These are phyloP conservation scores for Claviceps maximensis DNA, from an alignment of 2,329 filamentous ascomycete genomes.

Conservation along the genomic window DNA sequence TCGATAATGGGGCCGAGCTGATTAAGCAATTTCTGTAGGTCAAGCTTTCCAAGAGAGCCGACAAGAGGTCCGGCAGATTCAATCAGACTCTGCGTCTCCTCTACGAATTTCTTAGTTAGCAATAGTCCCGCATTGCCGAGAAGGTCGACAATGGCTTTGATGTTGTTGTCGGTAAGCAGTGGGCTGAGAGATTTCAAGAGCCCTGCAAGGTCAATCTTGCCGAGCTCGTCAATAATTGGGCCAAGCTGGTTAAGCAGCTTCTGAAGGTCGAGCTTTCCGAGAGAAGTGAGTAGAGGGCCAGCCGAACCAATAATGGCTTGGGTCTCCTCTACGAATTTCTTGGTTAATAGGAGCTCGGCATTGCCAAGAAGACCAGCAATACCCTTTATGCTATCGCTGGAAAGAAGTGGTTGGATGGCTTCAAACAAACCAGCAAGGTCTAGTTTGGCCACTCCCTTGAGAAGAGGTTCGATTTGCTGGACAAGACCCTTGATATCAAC, in stretches of 20 bases:
- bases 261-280: constrained; percentile 21
- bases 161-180: constrained; percentile 13
- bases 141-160: neutral
- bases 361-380: neutral
- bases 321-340: neutral
- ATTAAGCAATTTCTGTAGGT: constrained; percentile 17
- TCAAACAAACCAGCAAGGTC: constrained; percentile 4
- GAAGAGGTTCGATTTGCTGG: constrained; percentile 15
- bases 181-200: constrained; percentile 16
- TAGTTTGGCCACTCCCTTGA: constrained; percentile 9
- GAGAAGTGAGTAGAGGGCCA: constrained; percentile 18
- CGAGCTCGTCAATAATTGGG: constrained; percentile 16
- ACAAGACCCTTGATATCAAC: constrained; percentile 12
- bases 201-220: constrained; percentile 13
- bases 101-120: neutral
- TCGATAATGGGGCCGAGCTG: constrained; percentile 21
- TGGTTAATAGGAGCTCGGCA: neutral
- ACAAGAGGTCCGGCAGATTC: constrained; percentile 17
- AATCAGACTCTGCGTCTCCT: neutral
- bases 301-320: constrained; percentile 1
- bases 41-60: constrained; percentile 19
- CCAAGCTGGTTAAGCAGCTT: constrained; percentile 18
- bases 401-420: neutral
- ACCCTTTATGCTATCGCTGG: neutral
- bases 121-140: neutral